A percentile compares a stretch with the other conserved stretches of the same genome.
phyloP scores from a whole-genome alignment of 2,329 filamentous ascomycete genomes.

The Raffaelea ambrosiae region DNA sequence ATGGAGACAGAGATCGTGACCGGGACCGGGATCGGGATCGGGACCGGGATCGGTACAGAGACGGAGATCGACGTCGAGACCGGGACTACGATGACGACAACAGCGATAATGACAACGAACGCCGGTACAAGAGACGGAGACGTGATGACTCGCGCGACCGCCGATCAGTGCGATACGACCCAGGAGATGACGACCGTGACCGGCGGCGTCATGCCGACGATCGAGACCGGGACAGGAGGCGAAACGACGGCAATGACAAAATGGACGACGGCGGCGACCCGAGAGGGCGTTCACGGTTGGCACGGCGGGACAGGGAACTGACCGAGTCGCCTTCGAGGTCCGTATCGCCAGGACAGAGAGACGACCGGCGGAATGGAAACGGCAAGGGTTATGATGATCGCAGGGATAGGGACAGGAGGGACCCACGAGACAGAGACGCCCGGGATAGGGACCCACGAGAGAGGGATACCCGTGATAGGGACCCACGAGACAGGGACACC shows the following conservation, averaged over 20 bases:
- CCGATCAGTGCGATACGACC: constrained; percentile 26
- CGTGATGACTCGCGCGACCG: constrained; percentile 1
- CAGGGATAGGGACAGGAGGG: no score
- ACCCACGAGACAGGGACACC: no score
- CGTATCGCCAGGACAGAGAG: background rate
- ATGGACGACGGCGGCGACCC: background rate
- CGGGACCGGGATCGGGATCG: constrained; percentile 14
- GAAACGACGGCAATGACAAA: background rate
- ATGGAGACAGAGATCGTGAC: constrained; percentile 14
- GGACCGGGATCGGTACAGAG: constrained; percentile 7
- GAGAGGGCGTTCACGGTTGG: no score
- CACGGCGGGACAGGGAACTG: no score
- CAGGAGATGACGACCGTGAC: constrained; percentile 24
- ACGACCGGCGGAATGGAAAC: background rate
- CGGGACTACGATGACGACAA: constrained; percentile 28
- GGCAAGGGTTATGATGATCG: background rate
- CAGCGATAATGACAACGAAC: no score
- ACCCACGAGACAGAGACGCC: no score
- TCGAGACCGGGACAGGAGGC: background rate
- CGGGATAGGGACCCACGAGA: no score
- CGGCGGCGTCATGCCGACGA: constrained; percentile 13
- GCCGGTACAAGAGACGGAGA: constrained; percentile 20
- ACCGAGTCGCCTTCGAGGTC: no score
- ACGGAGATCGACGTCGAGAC: constrained; percentile 3
- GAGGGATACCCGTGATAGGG: no score